Conservation (phyloP, 768 basidiomycete genomes). For the Termitomyces heimii region DNA sequence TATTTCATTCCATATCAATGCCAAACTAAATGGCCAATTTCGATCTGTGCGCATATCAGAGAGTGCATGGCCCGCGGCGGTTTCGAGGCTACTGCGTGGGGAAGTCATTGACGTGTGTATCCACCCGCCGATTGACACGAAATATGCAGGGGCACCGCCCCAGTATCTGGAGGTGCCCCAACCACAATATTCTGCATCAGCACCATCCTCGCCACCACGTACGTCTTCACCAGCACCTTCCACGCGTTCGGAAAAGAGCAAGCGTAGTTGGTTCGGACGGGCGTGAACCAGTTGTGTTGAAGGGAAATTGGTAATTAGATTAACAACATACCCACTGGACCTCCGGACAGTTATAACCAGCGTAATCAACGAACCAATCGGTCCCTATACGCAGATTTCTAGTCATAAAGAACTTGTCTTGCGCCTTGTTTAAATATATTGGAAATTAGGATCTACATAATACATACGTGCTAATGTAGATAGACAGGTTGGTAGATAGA, state of each 20-base stretch:
- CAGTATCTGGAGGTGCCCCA: constrained; percentile 34
- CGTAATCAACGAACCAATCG: not conserved
- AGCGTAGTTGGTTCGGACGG: constrained; percentile 15
- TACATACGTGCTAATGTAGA: not conserved
- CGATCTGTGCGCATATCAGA: constrained; percentile 43
- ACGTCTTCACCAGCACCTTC: constrained; percentile 16
- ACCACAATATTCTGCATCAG: constrained; percentile 17
- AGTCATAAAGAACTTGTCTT: not conserved
- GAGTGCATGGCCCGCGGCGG: constrained; percentile 41
- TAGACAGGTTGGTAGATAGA: too few relatives aligned
- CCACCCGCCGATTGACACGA: constrained; percentile 23
- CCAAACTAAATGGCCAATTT: constrained; percentile 23
- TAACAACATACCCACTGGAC: not conserved
- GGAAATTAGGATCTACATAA: not conserved
- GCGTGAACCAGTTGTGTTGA: not conserved
- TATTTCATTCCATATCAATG: constrained; percentile 37
- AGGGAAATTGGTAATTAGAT: not conserved
- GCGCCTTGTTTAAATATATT: not conserved
- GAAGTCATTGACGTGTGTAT: constrained; percentile 43
- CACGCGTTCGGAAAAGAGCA: constrained; percentile 9
- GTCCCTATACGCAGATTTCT: too few relatives aligned
- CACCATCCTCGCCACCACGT: constrained; percentile 17
- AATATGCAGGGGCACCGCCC: constrained; percentile 33
- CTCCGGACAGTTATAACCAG: not conserved
- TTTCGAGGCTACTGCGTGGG: constrained; percentile 33